phyloP scores from a whole-genome alignment of 2,329 filamentous ascomycete genomes.

The Venturia nashicola region DNA sequence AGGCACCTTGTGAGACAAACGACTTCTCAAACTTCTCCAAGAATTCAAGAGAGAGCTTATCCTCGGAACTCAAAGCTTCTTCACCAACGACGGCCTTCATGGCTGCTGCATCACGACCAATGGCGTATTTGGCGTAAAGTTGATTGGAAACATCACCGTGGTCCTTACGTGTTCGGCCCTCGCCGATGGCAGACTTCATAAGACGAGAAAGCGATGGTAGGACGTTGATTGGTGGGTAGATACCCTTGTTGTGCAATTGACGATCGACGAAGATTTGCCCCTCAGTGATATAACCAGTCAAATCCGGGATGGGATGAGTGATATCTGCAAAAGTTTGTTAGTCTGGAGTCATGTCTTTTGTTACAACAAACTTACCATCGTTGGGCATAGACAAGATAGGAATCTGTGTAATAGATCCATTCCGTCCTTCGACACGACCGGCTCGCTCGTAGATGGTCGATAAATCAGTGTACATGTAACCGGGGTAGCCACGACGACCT shows the following conservation, averaged over 20 bases:
- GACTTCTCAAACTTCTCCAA: slow-evolving; percentile 95
- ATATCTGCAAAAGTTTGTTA: slow-evolving; percentile 49
- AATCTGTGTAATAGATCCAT: slow-evolving; percentile 98
- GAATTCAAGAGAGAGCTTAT: slow-evolving; percentile 97
- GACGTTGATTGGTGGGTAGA: slow-evolving; percentile 98
- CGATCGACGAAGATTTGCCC: slow-evolving; percentile 97
- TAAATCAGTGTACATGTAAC: slow-evolving; percentile 99
- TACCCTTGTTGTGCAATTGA: slow-evolving; percentile 85
- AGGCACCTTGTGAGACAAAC: slow-evolving; percentile 84
- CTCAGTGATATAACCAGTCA: slow-evolving; percentile 98
- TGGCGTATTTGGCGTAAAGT: slow-evolving; percentile 98
- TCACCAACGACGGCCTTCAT: slow-evolving; percentile 99
- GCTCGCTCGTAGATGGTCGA: slow-evolving; percentile 99
- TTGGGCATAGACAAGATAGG: slow-evolving; percentile 99
- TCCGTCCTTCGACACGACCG: slow-evolving; percentile 90
- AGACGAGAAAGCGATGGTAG: slow-evolving; percentile 94
- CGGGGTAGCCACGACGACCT: slow-evolving; percentile 96
- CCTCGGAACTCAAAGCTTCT: slow-evolving; percentile 87
- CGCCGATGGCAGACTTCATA: slow-evolving; percentile 99
- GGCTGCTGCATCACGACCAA: slow-evolving; percentile 91
- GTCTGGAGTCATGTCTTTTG: background rate
- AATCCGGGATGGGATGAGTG: slow-evolving; percentile 94
- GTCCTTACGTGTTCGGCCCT: slow-evolving; percentile 91
- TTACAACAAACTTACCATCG: slow-evolving; percentile 48
- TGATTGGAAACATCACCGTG: slow-evolving; percentile 99